A percentile compares a stretch with the other conserved stretches of the same genome.
Evolutionary conservation across 805 yeast genomes (phyloP).

Genomic region (Hemisphaericaspora nanyangensis): DNA sequence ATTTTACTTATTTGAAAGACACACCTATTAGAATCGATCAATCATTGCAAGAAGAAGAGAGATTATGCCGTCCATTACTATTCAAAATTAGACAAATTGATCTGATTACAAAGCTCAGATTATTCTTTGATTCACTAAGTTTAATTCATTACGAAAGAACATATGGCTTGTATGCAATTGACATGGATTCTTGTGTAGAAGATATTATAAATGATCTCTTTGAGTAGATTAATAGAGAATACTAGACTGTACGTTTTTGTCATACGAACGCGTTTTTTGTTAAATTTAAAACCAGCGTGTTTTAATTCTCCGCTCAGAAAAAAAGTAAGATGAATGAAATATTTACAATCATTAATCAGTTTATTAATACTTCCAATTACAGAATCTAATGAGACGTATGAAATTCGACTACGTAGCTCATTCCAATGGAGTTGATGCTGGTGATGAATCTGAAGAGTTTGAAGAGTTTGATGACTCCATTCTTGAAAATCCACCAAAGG

Average conservation of each 20-base stretch:
- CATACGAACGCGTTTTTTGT: background rate
- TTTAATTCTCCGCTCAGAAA: too few species aligned
- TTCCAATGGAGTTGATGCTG: too few species aligned
- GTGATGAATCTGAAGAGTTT: conserved; percentile 9
- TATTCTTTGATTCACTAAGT: conserved; percentile 65
- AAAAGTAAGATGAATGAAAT: background rate
- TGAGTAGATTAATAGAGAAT: background rate
- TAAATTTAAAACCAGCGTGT: background rate
- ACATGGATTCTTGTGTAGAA: conserved; percentile 41
- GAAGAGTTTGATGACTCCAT: conserved; percentile 31
- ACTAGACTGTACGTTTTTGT: too few species aligned
- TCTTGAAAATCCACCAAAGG: conserved; percentile 32
- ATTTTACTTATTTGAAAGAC: conserved; percentile 27
- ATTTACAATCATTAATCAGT: too few species aligned
- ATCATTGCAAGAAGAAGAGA: conserved; percentile 20
- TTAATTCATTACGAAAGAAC: conserved; percentile 62
- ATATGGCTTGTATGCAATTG: conserved; percentile 43
- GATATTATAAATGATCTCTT: conserved; percentile 54
- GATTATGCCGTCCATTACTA: conserved; percentile 38
- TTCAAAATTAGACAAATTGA: conserved; percentile 37
- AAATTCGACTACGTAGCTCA: too few species aligned
- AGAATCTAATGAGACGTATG: too few species aligned
- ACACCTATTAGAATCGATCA: conserved; percentile 35
- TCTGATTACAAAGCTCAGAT: conserved; percentile 46
- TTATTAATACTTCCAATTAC: too few species aligned